phyloP scores from a whole-genome alignment of 2,329 filamentous ascomycete species.

The Ophiosphaerella herpotricha region DNA sequence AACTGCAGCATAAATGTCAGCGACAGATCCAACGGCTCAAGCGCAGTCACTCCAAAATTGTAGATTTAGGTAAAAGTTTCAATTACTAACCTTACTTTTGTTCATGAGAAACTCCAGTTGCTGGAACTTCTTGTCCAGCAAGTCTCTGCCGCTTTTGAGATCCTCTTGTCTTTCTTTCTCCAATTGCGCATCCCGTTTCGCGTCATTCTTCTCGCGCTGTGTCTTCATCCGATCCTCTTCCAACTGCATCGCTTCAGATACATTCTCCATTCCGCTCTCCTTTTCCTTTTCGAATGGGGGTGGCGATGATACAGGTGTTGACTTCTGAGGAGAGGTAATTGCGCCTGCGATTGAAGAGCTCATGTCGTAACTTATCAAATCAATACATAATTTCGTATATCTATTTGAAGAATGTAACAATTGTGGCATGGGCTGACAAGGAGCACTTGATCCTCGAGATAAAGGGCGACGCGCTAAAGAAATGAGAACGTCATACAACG shows the following conservation, averaged over 20 bases:
- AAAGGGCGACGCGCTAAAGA: constrained; percentile 29
- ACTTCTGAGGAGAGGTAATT: constrained; percentile 28
- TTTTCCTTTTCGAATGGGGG: constrained; percentile 36
- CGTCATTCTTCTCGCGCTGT: constrained; percentile 50
- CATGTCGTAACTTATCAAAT: constrained; percentile 15
- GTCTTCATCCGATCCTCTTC: constrained; percentile 54
- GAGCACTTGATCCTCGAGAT: constrained; percentile 14
- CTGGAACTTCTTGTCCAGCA: constrained; percentile 57
- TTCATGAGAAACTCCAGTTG: constrained; percentile 57
- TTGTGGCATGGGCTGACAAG: constrained; percentile 6
- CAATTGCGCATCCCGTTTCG: constrained; percentile 50
- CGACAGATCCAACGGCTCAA: background rate
- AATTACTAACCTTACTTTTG: constrained; percentile 51
- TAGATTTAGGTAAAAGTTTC: background rate
- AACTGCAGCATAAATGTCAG: constrained; percentile 34
- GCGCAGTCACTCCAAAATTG: background rate
- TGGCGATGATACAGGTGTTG: constrained; percentile 42
- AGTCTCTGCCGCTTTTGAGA: constrained; percentile 50
- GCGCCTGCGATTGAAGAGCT: constrained; percentile 25
- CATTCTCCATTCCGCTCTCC: constrained; percentile 24
- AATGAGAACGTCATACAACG: constrained; percentile 28
- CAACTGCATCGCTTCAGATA: constrained; percentile 49
- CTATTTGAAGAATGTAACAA: too few species aligned
- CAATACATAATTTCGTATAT: too few species aligned
- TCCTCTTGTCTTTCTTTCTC: constrained; percentile 53